Evolutionary conservation across 2,329 filamentous ascomycete genomes (phyloP), one percentile per base, ranked within the genome.

Genomic region (Sporothrix euskadiensis): DNA sequence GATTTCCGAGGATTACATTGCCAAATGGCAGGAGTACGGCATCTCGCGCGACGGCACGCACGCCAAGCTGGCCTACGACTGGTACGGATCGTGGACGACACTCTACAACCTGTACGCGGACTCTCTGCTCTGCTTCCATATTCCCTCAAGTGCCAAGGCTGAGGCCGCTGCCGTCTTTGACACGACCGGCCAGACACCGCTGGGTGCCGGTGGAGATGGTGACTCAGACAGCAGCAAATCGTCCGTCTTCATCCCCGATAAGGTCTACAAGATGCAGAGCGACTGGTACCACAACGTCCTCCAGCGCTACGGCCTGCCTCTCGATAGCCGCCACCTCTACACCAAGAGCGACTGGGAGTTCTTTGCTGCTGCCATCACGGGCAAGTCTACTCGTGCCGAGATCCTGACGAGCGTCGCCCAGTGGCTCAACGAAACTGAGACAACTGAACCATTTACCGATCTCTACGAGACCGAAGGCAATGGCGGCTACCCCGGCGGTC

Each of bases 301-400:
- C 76, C 93, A 97, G 80, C 90, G 88, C 78, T 97, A 95, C 80
- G 94, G 94, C 0, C 83, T 97, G 3, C 93, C 94, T 0, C 87
- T 97, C 8, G 94, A 97, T 81, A 92, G 88, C 77, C 88, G 94
- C 59, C 93, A 96, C 81, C 81, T 95, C 3, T 96, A 96, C 81
- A 91, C 93, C 47, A 97, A 97, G 83, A 94, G 91, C 41, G 94
- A 97, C 82, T 97, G 94, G 94, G 91, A 96, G 78, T 94, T 97
- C 80, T 94, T 96, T 81, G 92, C 93, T 0, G 93, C 94, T 65
- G 92, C 93, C 1, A 91, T 97, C 5, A 88, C 92, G 4, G 90
- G 89, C 77, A 87, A 88, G 79, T 83, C 86, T 73, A 91, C 92
- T 1, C 87, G 93, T 71, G 85, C 86, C 2, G 88, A 92, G 79